Percentiles rank a stretch among this genome's conserved stretches.
These are phyloP conservation scores for Umbilicus rupestris DNA, from an alignment of 164 flowering plant species.

Conservation along the genomic window DNA sequence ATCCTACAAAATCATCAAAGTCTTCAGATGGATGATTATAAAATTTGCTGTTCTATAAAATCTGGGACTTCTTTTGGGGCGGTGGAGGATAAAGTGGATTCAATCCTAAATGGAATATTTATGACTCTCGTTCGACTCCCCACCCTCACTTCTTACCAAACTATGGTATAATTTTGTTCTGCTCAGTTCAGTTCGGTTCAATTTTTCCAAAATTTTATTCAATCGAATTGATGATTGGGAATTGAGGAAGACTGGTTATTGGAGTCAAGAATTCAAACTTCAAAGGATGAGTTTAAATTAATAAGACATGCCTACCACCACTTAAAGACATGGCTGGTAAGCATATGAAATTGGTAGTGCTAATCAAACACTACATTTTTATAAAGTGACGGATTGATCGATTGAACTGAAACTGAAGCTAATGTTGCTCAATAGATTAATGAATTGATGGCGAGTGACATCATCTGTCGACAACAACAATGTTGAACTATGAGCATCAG, in stretches of 20 bases:
- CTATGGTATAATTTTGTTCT: too few relatives aligned
- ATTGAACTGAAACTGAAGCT: too few relatives aligned
- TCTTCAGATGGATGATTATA: background rate
- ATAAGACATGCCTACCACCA: slow-evolving; percentile 3
- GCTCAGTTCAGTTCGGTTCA: too few relatives aligned
- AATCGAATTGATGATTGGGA: background rate
- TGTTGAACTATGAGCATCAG: background rate
- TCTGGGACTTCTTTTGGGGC: background rate
- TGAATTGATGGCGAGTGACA: background rate
- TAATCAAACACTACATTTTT: slow-evolving; percentile 1
- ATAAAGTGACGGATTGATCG: too few relatives aligned
- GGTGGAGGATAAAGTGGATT: slow-evolving; percentile 1
- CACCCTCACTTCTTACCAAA: background rate
- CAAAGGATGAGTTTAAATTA: background rate
- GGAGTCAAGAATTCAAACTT: background rate
- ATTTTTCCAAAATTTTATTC: too few relatives aligned
- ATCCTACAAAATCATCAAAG: background rate
- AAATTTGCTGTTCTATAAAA: background rate
- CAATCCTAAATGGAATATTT: background rate
- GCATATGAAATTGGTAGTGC: background rate
- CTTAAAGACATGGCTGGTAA: background rate
- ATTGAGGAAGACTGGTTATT: background rate
- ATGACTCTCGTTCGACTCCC: background rate
- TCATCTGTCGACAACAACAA: background rate
- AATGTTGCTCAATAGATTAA: too few relatives aligned